phyloP scores from a whole-genome alignment of 495 filamentous ascomycete genomes.

The Tuber umbilicatum region DNA sequence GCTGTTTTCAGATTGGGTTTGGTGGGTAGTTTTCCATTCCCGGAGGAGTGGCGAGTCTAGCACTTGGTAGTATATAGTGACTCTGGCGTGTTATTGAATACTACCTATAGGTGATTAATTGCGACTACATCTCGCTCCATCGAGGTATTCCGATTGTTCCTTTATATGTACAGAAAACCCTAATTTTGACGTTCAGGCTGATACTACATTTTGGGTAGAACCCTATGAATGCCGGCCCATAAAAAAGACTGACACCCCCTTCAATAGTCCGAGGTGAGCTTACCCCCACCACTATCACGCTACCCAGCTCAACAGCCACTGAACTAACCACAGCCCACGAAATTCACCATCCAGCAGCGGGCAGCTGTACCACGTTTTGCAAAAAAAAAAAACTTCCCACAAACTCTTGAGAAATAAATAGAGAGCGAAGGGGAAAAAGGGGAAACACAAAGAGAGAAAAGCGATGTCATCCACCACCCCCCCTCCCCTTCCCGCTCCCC shows the following conservation, averaged over 20 bases:
- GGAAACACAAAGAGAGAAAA: neutral
- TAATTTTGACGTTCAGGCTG: neutral
- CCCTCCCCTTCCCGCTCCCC: neutral
- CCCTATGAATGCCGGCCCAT: neutral
- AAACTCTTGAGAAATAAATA: neutral
- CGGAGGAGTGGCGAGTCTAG: too few relatives aligned
- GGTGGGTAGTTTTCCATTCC: neutral
- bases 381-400: neutral
- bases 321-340: neutral
- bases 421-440: neutral
- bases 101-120: neutral
- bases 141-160: neutral
- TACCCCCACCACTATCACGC: neutral
- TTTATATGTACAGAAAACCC: neutral
- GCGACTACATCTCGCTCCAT: neutral
- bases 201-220: neutral
- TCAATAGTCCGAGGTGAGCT: too few relatives aligned
- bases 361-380: too few relatives aligned
- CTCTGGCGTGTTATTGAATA: neutral
- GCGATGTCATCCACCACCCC: neutral
- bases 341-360: neutral
- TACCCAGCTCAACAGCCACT: neutral
- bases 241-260: neutral
- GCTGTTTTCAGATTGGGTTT: neutral
- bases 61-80: neutral